These are phyloP conservation scores for Rutidosis leptorrhynchoides DNA, from an alignment of 129 eudicot species.

Conservation along the genomic window DNA sequence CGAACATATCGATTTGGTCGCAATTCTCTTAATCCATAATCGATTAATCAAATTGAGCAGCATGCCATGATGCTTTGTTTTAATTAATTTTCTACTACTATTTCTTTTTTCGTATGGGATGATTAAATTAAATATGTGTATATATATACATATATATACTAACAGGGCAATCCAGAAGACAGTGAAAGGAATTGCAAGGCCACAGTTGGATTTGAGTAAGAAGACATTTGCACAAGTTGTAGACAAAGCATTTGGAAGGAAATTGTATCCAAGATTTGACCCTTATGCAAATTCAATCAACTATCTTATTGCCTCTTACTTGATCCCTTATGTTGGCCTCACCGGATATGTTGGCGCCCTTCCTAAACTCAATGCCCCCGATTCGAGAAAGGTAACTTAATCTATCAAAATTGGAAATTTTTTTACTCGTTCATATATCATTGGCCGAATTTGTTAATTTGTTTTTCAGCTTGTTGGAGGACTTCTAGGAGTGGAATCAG, in stretches of 20 bases:
- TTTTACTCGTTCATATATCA: no score
- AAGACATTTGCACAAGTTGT: slow-evolving; percentile 31
- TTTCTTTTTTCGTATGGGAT: no score
- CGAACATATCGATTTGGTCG: no score
- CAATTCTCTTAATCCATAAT: no score
- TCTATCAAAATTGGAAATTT: background rate
- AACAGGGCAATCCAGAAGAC: slow-evolving; percentile 1
- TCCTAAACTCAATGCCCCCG: no score
- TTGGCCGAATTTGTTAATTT: no score
- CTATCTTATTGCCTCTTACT: slow-evolving; percentile 39
- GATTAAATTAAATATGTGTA: no score
- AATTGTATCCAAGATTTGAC: slow-evolving; percentile 38
- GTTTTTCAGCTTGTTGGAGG: slow-evolving; percentile 29
- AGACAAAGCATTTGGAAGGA: slow-evolving; percentile 34
- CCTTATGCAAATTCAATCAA: slow-evolving; percentile 38
- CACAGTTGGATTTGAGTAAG: slow-evolving; percentile 36
- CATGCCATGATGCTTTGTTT: no score
- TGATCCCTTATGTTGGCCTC: slow-evolving; percentile 52
- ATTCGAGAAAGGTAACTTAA: no score
- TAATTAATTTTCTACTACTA: no score
- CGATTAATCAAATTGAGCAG: no score
- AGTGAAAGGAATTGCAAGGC: slow-evolving; percentile 44
- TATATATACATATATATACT: no score
- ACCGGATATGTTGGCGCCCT: slow-evolving; percentile 27
- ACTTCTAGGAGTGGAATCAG: slow-evolving; percentile 23